These are phyloP conservation scores for Panaeolus papilionaceus DNA, from an alignment of 768 basidiomycete species.

Conservation along the genomic window DNA sequence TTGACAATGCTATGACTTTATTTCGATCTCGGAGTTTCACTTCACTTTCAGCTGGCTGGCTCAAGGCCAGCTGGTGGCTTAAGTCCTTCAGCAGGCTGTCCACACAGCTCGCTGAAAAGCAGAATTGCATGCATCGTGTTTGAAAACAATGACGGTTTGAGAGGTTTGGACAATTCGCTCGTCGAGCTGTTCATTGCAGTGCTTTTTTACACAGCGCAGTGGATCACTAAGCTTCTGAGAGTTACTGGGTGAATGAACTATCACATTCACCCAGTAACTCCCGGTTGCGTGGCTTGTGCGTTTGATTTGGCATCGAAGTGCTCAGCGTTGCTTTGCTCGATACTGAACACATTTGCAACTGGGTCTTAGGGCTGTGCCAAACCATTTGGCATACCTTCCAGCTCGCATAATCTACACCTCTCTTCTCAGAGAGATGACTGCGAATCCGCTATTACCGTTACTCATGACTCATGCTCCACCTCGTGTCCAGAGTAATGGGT, in stretches of 20 bases:
- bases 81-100: constrained; percentile 1
- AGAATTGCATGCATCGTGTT: not conserved
- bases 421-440: not conserved
- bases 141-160: not conserved
- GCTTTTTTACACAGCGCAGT: not conserved
- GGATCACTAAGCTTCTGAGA: not conserved
- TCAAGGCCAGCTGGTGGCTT: not conserved
- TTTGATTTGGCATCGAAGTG: not conserved
- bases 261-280: not conserved
- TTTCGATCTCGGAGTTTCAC: not conserved
- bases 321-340: not conserved
- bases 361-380: not conserved
- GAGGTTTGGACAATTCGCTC: not conserved
- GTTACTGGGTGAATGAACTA: not conserved
- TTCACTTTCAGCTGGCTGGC: not conserved
- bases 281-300: not conserved
- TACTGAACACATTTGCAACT: not conserved
- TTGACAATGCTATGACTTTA: not conserved
- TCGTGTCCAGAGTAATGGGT: not conserved
- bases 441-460: not conserved
- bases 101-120: not conserved
- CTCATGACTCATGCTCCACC: not conserved
- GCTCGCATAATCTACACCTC: not conserved
- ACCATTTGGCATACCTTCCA: not conserved
- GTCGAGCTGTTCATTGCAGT: not conserved